phyloP scores from a whole-genome alignment of 2,329 filamentous ascomycete genomes.

The Ustulina deusta region DNA sequence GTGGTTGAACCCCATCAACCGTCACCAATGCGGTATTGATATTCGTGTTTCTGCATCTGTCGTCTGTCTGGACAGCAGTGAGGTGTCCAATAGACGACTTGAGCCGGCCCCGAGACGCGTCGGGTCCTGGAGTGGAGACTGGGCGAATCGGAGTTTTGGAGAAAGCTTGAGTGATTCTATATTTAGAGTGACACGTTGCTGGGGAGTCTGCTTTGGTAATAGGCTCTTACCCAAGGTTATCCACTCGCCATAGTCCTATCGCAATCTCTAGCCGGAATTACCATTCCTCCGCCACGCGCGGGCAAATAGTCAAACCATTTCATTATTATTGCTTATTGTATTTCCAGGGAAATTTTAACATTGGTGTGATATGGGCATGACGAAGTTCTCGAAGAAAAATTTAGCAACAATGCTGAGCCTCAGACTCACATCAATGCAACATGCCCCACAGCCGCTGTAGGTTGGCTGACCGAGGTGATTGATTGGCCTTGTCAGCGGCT shows the following conservation, averaged over 20 bases:
- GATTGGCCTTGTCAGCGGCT: slow-evolving; percentile 3
- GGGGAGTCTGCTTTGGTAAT: not conserved
- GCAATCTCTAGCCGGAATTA: not conserved
- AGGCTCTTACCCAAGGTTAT: not conserved
- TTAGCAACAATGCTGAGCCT: slow-evolving; percentile 1
- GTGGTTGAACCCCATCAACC: not conserved
- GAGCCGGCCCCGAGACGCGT: not conserved
- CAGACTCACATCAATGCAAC: slow-evolving; percentile 25
- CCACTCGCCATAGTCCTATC: not conserved
- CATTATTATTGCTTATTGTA: not conserved
- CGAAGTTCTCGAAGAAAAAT: not conserved
- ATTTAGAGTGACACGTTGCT: slow-evolving; percentile 9
- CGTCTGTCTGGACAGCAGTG: not conserved
- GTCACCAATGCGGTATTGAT: not conserved
- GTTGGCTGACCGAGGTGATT: slow-evolving; percentile 5
- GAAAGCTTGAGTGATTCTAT: slow-evolving; percentile 14
- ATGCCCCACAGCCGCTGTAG: slow-evolving; percentile 10
- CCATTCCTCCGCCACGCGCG: not conserved
- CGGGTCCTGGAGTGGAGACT: not conserved
- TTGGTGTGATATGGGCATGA: not conserved
- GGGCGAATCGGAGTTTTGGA: not conserved
- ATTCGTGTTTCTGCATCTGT: not conserved
- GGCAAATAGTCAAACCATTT: not conserved
- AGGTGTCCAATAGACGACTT: not conserved
- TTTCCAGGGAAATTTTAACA: too few species aligned